Evolutionary conservation across 108 stramenopile species (phyloP), one percentile per base, ranked within the genome.

Genomic region (Cyclotella cryptica): DNA sequence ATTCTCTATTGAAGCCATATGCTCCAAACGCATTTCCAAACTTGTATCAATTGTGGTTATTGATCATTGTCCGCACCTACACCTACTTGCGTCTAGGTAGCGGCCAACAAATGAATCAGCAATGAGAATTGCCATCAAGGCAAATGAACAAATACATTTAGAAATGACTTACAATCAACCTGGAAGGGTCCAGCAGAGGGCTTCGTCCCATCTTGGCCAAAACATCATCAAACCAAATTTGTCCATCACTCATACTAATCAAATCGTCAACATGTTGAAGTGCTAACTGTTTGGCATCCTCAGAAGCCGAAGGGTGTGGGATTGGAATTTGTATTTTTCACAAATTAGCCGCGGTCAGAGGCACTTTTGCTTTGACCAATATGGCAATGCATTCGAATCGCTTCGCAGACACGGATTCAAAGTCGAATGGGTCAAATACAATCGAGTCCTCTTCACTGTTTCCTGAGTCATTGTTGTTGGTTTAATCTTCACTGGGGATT

Each of bases 221-320:
- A 7, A 46, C 24, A 17, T 89, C 87, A 57, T 92, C 90, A 13
- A 95, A 68, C 90, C 91, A 95, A 10, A 92, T 84, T 74, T 96
- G 96, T 24, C 96, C 96, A 72, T 96, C 96, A 19, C 91, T 91
- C 96, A 96, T 96, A 57, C 91, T 92, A 45, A 96, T 96, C 60
- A 96, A 69, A 64, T 96, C 96, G 72, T 96, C 96, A 10, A 93
- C 85, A 67, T 94, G 93, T 67, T 94, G 92, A 21, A 93, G 69
- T n/a, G 80, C 90, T 12, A 94, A 59, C n/a, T 87, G 84, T 51
- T 91, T 84, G 53, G 65, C 68, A 44, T 88, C 83, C 83, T 94
- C 96, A 12, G 69, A 51, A 10, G 52, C 84, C 5, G 88, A 86
- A 3, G 86, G 80, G 22, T 28, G 44, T 24, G 96, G 96, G 14